Conservation (phyloP, 129 eudicot species). For the Daucus carota region DNA sequence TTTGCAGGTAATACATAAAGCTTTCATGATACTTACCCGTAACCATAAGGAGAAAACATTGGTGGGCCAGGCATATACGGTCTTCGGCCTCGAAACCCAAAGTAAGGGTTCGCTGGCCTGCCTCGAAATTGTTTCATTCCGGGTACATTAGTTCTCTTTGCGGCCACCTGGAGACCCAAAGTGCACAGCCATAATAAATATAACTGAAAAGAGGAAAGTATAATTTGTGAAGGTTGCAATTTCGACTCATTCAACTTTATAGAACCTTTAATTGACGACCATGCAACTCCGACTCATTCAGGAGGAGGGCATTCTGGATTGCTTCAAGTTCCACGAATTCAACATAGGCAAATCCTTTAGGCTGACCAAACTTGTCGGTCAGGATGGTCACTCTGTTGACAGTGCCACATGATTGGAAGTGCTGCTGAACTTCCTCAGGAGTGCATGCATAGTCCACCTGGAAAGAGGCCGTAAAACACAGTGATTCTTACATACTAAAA, state of each 20-base stretch:
- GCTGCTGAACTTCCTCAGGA: slow-evolving; percentile 92
- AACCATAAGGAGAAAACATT: slow-evolving; percentile 42
- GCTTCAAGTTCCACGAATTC: slow-evolving; percentile 70
- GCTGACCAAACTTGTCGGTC: slow-evolving; percentile 61
- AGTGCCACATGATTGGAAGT: slow-evolving; percentile 78
- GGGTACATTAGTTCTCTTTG: slow-evolving; percentile 56
- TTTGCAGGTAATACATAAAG: not conserved
- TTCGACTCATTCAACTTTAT: not conserved
- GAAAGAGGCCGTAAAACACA: not conserved
- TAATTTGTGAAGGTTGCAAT: not conserved
- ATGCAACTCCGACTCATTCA: slow-evolving; percentile 54
- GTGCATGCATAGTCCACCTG: slow-evolving; percentile 97
- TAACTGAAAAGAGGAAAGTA: not conserved
- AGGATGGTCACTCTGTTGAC: slow-evolving; percentile 60
- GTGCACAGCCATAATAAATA: not conserved
- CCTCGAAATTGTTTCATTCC: slow-evolving; percentile 56
- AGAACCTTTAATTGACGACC: slow-evolving; percentile 63
- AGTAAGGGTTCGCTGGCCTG: slow-evolving; percentile 41
- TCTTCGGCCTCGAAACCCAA: slow-evolving; percentile 33
- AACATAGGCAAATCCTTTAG: slow-evolving; percentile 70
- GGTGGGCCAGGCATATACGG: slow-evolving; percentile 43
- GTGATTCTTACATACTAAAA: not conserved
- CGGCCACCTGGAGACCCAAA: slow-evolving; percentile 32
- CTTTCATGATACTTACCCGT: slow-evolving; percentile 32
- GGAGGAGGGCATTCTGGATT: slow-evolving; percentile 52